Percentiles rank a stretch among this genome's conserved stretches.
Conservation (phyloP, 2,329 filamentous ascomycete genomes). For the Penicillium paneum region DNA sequence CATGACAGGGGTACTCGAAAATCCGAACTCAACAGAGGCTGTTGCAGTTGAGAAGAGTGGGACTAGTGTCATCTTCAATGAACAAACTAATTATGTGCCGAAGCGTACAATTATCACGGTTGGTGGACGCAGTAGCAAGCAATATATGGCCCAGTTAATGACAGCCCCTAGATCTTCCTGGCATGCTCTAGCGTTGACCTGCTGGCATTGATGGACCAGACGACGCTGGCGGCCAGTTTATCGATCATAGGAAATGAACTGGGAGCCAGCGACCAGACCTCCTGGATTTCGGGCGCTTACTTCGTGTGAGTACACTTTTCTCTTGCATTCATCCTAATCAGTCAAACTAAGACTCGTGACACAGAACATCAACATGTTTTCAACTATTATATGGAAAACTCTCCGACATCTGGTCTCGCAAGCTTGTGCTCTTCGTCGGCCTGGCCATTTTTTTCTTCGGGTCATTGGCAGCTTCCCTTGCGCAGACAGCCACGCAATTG, state of each 20-base stretch:
- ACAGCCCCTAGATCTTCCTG: constrained; percentile 50
- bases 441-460: constrained; percentile 54
- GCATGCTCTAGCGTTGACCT: constrained; percentile 56
- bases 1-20: constrained; percentile 17
- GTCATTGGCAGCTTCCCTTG: constrained; percentile 59
- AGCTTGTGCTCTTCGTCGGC: constrained; percentile 54
- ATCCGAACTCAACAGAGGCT: constrained; percentile 4
- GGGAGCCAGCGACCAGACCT: constrained; percentile 49
- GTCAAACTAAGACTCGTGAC: constrained; percentile 4
- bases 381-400: constrained; percentile 62
- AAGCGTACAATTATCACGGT: constrained; percentile 53
- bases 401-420: constrained; percentile 60
- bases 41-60: constrained; percentile 7
- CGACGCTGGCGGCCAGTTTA: constrained; percentile 54
- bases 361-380: constrained; percentile 66
- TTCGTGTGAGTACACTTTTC: constrained; percentile 49
- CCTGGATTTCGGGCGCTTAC: constrained; percentile 57
- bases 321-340: not conserved
- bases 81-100: constrained; percentile 57
- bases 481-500: constrained; percentile 54
- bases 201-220: constrained; percentile 57
- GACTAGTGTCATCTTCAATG: constrained; percentile 43
- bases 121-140: constrained; percentile 6
- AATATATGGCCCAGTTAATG: not conserved
- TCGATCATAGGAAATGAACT: constrained; percentile 54